phyloP scores from a whole-genome alignment of 169 alveolate genomes.

The Miamiensis avidus region DNA sequence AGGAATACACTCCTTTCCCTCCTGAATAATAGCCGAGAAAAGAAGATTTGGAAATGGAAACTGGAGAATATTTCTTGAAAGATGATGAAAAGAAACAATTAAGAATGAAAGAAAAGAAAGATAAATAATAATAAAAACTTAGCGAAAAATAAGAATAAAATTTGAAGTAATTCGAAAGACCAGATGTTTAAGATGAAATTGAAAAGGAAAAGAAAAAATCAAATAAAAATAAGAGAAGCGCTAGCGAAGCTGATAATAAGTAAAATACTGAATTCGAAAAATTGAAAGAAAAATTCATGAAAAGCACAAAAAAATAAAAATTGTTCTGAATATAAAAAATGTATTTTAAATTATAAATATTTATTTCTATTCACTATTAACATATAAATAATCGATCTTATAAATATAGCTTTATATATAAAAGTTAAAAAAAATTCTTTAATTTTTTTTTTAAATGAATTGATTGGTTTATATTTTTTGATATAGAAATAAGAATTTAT shows the following conservation, averaged over 20 bases:
- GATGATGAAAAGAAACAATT: conserved; percentile 64
- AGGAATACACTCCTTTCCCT: conserved; percentile 92
- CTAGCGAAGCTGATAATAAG: not conserved
- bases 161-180: conserved; percentile 43
- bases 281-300: too few species aligned
- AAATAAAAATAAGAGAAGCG: not conserved
- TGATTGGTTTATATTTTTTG: too few species aligned
- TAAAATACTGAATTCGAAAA: not conserved
- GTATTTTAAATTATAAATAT: too few species aligned
- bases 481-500: too few species aligned
- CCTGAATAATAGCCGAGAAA: conserved; percentile 97
- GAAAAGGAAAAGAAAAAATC: not conserved
- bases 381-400: too few species aligned
- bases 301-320: not conserved
- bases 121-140: conserved; percentile 57
- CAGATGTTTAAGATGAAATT: conserved; percentile 37
- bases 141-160: conserved; percentile 58
- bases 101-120: conserved; percentile 59
- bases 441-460: too few species aligned
- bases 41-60: conserved; percentile 96
- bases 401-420: too few species aligned
- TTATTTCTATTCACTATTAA: too few species aligned
- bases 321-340: not conserved
- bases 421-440: too few species aligned
- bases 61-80: conserved; percentile 96